Evolutionary conservation across 2,329 filamentous ascomycete species (phyloP).

Genomic region (Hypomyces perniciosus): DNA sequence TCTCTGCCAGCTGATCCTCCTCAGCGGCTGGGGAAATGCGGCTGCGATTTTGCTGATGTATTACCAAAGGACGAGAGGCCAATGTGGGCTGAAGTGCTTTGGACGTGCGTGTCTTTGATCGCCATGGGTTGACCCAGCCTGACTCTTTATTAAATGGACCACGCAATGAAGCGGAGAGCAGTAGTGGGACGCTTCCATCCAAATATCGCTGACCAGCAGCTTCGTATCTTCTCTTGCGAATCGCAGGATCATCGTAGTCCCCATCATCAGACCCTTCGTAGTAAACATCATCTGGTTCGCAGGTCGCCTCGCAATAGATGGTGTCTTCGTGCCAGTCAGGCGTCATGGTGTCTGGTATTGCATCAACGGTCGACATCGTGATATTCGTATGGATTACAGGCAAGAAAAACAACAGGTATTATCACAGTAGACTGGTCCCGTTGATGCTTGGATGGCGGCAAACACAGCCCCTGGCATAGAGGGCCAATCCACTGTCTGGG

Average conservation of each 20-base stretch:
- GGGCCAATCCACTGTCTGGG: too few relatives aligned
- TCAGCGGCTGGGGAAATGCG: background rate
- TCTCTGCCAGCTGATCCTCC: background rate
- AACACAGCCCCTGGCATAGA: too few relatives aligned
- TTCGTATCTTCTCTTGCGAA: conserved; percentile 51
- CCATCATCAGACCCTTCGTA: conserved; percentile 54
- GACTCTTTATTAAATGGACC: conserved; percentile 51
- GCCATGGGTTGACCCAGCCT: conserved; percentile 31
- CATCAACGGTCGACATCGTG: conserved; percentile 8
- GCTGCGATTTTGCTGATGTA: background rate
- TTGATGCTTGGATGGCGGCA: too few relatives aligned
- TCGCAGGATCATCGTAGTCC: conserved; percentile 39
- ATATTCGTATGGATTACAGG: background rate
- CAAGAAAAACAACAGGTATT: background rate
- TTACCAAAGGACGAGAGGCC: background rate
- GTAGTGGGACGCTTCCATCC: conserved; percentile 46
- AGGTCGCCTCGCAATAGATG: conserved; percentile 42
- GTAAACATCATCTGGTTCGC: conserved; percentile 41
- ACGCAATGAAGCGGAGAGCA: conserved; percentile 54
- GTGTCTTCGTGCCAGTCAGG: conserved; percentile 24
- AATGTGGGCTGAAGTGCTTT: background rate
- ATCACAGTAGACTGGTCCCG: background rate
- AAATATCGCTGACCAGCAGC: conserved; percentile 53
- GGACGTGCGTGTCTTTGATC: conserved; percentile 22
- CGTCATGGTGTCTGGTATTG: conserved; percentile 16